Conservation (phyloP, 2,329 filamentous ascomycete genomes). For the Diaporthe citriasiana region DNA sequence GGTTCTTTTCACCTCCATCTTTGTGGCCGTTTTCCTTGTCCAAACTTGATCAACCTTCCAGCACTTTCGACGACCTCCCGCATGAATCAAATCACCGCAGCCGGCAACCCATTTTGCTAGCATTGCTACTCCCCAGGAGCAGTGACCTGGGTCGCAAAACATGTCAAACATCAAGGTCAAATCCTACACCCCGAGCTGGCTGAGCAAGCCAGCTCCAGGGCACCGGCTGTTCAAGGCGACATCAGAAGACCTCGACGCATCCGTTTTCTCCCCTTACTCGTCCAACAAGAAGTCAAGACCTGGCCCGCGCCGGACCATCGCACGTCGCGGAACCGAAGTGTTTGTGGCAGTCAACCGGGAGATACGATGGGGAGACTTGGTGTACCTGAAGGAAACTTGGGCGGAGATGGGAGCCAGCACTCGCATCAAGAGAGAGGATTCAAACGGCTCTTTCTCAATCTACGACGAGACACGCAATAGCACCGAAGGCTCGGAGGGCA, state of each 20-base stretch:
- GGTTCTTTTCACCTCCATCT: not conserved
- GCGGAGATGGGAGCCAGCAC: constrained; percentile 55
- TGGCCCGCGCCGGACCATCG: constrained; percentile 77
- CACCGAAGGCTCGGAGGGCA: constrained; percentile 44
- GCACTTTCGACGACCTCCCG: not conserved
- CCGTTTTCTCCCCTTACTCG: constrained; percentile 53
- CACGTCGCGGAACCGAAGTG: constrained; percentile 85
- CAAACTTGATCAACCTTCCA: not conserved
- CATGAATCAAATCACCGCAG: constrained; percentile 22
- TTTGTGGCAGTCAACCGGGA: constrained; percentile 92
- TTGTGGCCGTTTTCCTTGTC: not conserved
- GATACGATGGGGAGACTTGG: constrained; percentile 91
- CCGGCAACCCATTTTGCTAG: constrained; percentile 27
- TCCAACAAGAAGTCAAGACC: constrained; percentile 59
- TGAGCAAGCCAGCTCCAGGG: constrained; percentile 82
- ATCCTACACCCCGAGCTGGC: constrained; percentile 89
- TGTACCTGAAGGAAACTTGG: constrained; percentile 78
- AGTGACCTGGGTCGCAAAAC: constrained; percentile 45
- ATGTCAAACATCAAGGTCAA: constrained; percentile 84
- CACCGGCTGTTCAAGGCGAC: constrained; percentile 79
- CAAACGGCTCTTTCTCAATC: constrained; percentile 55
- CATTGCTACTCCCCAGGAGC: constrained; percentile 30
- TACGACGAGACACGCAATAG: constrained; percentile 47
- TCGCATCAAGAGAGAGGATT: constrained; percentile 65
- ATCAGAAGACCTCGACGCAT: constrained; percentile 50